phyloP scores from a whole-genome alignment of 768 basidiomycete species.

The Myochromella boudieri region DNA sequence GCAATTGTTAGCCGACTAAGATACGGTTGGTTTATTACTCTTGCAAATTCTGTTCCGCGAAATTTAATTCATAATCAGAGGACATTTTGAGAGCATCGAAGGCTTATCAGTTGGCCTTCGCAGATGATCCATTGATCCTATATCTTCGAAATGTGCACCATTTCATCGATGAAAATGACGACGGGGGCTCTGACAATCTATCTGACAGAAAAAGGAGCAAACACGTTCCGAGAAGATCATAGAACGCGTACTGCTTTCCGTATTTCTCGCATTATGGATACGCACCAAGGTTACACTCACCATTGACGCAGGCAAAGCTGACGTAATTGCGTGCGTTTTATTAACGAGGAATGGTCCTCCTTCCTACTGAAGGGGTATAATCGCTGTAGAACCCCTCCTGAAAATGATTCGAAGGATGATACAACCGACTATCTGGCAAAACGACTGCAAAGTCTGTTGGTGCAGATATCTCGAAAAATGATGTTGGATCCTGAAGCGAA shows the following conservation, averaged over 20 bases:
- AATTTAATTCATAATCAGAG: no score
- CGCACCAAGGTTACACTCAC: slow-evolving; percentile 23
- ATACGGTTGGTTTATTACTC: no score
- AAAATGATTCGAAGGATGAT: background rate
- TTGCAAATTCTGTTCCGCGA: no score
- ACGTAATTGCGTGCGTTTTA: slow-evolving; percentile 22
- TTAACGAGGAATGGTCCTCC: background rate
- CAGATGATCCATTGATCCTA: slow-evolving; percentile 18
- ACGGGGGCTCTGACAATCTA: background rate
- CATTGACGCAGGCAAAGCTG: slow-evolving; percentile 20
- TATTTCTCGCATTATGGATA: slow-evolving; percentile 16
- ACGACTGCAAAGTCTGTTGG: background rate
- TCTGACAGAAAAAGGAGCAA: slow-evolving; percentile 5
- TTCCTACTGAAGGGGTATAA: background rate
- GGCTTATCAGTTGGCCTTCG: slow-evolving; percentile 17
- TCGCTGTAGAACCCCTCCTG: slow-evolving; percentile 1
- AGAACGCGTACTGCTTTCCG: slow-evolving; percentile 2
- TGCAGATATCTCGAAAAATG: background rate
- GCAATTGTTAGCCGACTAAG: no score
- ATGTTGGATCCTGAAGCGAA: background rate
- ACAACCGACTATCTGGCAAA: background rate
- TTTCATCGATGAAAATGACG: background rate
- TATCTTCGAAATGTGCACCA: slow-evolving; percentile 18
- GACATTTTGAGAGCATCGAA: slow-evolving; percentile 17
- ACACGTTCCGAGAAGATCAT: background rate